phyloP scores from a whole-genome alignment of 2,329 filamentous ascomycete species.

The Monilinia fructicola region DNA sequence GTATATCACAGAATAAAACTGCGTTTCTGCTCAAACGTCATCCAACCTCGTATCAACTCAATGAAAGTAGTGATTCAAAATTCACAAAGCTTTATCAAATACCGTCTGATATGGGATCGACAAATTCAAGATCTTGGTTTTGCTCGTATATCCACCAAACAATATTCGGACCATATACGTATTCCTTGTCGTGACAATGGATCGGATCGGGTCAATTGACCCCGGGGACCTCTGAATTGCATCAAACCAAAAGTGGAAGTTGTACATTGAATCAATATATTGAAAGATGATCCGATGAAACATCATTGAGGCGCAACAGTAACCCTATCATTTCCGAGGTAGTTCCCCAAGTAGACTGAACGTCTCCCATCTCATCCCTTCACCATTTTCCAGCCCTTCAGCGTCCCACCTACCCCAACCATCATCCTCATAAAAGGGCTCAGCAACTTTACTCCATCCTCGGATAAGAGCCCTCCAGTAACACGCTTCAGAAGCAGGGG shows the following conservation, averaged over 20 bases:
- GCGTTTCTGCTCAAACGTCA: no score
- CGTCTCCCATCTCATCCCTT: constrained; percentile 38
- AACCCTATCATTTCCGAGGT: not conserved
- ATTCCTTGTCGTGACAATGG: no score
- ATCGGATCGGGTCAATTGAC: no score
- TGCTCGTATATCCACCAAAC: no score
- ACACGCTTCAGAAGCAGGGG: constrained; percentile 52
- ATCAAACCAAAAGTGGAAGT: no score
- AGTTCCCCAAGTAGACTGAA: constrained; percentile 32
- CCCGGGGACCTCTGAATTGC: no score
- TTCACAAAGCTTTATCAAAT: not conserved
- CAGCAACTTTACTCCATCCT: constrained; percentile 49
- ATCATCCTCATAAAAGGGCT: constrained; percentile 42
- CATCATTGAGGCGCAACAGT: not conserved
- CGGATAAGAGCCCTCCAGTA: constrained; percentile 53
- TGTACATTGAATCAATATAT: not conserved
- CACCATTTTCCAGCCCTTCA: constrained; percentile 39
- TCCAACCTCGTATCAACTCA: no score
- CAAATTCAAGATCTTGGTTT: no score
- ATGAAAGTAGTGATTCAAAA: no score
- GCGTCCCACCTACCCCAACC: constrained; percentile 37
- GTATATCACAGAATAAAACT: not conserved
- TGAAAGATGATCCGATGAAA: not conserved
- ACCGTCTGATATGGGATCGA: no score
- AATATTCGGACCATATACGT: no score